A percentile compares a stretch with the other conserved stretches of the same genome.
These are phyloP conservation scores for Tribonema minus DNA, from an alignment of 108 stramenopile species.

Conservation along the genomic window DNA sequence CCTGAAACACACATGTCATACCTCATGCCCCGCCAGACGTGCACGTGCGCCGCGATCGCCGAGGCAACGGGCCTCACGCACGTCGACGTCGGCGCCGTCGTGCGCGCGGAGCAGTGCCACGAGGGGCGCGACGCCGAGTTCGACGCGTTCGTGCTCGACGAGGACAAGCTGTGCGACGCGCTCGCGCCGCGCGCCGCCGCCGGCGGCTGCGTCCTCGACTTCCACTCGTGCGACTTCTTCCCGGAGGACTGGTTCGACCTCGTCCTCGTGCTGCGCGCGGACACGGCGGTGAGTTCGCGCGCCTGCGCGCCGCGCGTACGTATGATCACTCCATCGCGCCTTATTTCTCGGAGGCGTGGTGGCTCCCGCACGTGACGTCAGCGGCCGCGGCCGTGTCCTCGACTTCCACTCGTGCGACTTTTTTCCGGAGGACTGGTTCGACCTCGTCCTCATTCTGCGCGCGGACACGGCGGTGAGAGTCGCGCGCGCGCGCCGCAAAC, in stretches of 20 bases:
- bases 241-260: conserved; percentile 52
- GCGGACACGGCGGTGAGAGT: no score
- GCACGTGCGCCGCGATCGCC: no score
- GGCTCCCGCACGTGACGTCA: no score
- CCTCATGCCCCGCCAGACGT: no score
- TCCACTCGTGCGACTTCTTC: conserved; percentile 58
- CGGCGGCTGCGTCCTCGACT: conserved; percentile 52
- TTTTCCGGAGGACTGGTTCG: conserved; percentile 54
- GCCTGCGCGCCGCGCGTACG: no score
- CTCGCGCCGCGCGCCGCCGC: conserved; percentile 43
- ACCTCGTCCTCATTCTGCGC: conserved; percentile 46
- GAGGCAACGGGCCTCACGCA: conserved; percentile 44
- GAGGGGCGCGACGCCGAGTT: conserved; percentile 52
- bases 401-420: conserved; percentile 59
- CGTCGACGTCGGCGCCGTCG: conserved; percentile 51
- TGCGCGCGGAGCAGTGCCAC: conserved; percentile 47
- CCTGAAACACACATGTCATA: no score
- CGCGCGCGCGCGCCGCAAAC: no score
- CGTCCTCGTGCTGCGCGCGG: conserved; percentile 45
- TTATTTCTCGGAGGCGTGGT: no score
- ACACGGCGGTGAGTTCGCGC: no score
- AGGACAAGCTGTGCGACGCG: conserved; percentile 45
- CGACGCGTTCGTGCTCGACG: conserved; percentile 54
- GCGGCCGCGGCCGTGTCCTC: no score
- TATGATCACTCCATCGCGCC: no score